Evolutionary conservation across 148 eudicot genomes (phyloP), one percentile per base, ranked within the genome.

Genomic region (Rhododendron williamsianum): DNA sequence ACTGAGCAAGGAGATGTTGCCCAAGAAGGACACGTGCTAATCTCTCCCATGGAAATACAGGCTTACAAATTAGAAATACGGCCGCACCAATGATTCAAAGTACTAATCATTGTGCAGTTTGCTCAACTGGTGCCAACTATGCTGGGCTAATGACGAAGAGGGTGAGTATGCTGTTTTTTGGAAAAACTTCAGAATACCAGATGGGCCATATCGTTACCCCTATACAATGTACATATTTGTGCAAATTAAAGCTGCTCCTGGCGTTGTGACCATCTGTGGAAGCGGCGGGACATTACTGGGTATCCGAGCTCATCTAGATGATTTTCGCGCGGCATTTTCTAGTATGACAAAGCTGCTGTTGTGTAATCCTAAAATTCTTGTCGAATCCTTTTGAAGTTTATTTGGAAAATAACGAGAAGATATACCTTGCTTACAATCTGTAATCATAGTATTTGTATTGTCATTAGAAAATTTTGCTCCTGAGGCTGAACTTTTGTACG

Each of bases 11-110:
- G 94, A 87, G 94, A 92, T 79, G 92, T 92, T 54, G 90, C 92
- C 84, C 94, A 89, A 86, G 99, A 95, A 83, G 98, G 99, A 79
- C 93, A 93, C 52, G 88, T 97, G 76, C 89, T 93, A 60, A 94
- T 97, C 71, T 89, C 98, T 21, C 98, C 99, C 41, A 97, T 95
- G 99, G 99, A 97, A 88, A 90, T 97, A 85, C 98, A 94, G 89
- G 96, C 98, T 43, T 97, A 95, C 88, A 92, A 92, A 84, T 88
- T 97, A 77, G 94, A 95, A 79, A 60, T 97, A 69, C 93, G 87
- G 81, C 94, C 94, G 25, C 89, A 76, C 11, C 86, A 91, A 85
- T 92, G 91, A 90, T 74, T n/a, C 51, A 80, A 25, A 41, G 12
- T 60, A 46, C 71, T 4, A 9, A 60, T 45, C 63, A 19, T 63